Evolutionary conservation across 2,329 filamentous ascomycete species (phyloP), one percentile per base, ranked within the genome.

Genomic region (Penicillium sp.): DNA sequence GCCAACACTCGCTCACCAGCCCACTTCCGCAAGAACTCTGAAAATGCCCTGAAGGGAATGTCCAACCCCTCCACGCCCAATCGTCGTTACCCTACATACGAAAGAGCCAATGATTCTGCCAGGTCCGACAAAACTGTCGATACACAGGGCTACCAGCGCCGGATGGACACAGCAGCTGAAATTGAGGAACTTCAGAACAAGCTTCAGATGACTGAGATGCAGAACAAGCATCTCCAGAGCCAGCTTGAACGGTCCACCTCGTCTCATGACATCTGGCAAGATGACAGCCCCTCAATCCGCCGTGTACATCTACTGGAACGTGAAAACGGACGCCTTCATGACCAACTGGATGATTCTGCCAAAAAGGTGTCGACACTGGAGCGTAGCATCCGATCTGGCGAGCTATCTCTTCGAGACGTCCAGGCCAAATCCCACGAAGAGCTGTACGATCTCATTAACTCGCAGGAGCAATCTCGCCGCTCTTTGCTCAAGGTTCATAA

Each of bases 351-450:
- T 73, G 92, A 97, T 73, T 97, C 93, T 3, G 83, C 89, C 19
- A 93, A 91, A 81, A 97, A 97, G 77, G 89, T 97, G 2, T 96
- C 93, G 7, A 85, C 89, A 0, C 78, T 98, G 23, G 95, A 98
- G 75, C 90, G 91, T 72, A 92, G 88, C 59, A 88, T 98, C 56
- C 90, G 89, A 57, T 90, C 88, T 35, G 95, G 93, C 13, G 91
- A 97, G 72, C 81, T 98, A 5, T 95, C 92, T 0, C 81, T 97
- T 44, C 90, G 92, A 49, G 93, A 98, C 73, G 86, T 98, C 46
- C 93, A 97, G 74, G 90, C 93, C 2, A 93, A 91, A 72, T 96
- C 92, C 6, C 92, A 98, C 66, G 93, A 97, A 70, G 95, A 98
- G 74, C 86, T 98, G 19, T 90, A 96, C 62, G 92, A 97, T 62